Base-by-base conservation (phyloP, 2,329 filamentous ascomycete genomes). In the Chaetomium sp. region DNA sequence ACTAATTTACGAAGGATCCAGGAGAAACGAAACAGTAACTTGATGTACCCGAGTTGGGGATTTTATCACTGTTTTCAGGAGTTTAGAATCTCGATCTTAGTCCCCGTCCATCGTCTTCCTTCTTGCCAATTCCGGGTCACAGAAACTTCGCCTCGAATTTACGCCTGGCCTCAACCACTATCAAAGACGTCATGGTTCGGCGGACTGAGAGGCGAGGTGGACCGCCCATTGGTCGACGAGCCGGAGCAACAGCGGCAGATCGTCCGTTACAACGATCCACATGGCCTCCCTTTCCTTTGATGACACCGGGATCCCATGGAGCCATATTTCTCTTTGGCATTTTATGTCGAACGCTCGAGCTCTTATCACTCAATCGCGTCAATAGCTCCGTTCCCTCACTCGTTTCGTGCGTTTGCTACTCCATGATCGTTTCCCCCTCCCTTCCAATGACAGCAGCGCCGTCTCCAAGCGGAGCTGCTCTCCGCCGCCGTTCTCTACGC, bases 141-240 rank as follows among this genome's bases (percentile, higher is more conserved):
- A 16, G 13, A 19, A 12, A n/a, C 8, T 21, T 54, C 7, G 19
- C 27, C 51, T 29, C 13, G 51, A 33, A 25, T 51, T n/a, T 27
- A 47, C 19, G 19, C 23, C 27, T 19, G n/a, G 56, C 31, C 23
- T 50, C 51, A 60, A 51, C 23, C 29, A 58, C 33, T 45, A 63
- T 69, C 61, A 42, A 67, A 35, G 61, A 69, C 67, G 67, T 69
- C 67, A 69, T 69, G 65, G 57, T 35, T 61, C 60, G 16, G 42
- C 57, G 35, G 25, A 19, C 55, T 42, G 2, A 27, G 12, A 49
- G 35, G 38, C 12, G 5, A 16, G 10, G 21, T 8, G 12, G n/a
- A 27, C 21, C 53, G 42, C 63, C 45, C 16, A 67, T 67, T 65
- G 65, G 60, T 53, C 16, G 21, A 31, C n/a, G 27, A 2, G 25